Conservation (phyloP, 768 basidiomycete species). For the Boletus reticuloceps region DNA sequence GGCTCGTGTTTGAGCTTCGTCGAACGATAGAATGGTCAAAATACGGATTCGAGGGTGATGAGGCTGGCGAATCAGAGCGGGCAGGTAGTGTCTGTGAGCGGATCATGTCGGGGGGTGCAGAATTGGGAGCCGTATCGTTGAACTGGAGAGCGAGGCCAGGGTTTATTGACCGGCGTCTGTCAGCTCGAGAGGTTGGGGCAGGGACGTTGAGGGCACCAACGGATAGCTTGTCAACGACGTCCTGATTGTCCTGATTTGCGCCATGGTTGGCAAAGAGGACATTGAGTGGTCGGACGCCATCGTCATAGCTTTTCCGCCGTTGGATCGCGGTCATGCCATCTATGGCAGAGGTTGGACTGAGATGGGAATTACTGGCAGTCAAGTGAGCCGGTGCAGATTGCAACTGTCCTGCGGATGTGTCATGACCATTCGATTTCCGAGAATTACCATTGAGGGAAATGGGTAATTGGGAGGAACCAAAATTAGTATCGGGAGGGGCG, state of each 20-base stretch:
- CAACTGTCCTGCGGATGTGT: constrained; percentile 1
- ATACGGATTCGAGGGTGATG: constrained; percentile 16
- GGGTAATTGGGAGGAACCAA: constrained; percentile 1
- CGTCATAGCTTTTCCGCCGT: constrained; percentile 45
- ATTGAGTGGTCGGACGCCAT: constrained; percentile 40
- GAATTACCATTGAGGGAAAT: constrained; percentile 2
- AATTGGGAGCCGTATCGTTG: constrained; percentile 9
- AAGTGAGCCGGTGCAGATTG: constrained; percentile 20
- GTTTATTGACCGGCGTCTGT: constrained; percentile 54
- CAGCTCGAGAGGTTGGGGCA: constrained; percentile 35
- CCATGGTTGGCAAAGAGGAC: constrained; percentile 27
- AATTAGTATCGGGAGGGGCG: constrained; percentile 35
- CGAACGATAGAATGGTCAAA: constrained; percentile 17
- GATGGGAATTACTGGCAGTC: constrained; percentile 8
- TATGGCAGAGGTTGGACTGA: constrained; percentile 22
- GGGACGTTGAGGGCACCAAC: constrained; percentile 26
- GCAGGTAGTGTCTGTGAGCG: constrained; percentile 30
- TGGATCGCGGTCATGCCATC: constrained; percentile 5
- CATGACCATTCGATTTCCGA: background rate
- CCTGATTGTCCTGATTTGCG: constrained; percentile 12
- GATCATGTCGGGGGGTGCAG: constrained; percentile 25
- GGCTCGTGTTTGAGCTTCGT: constrained; percentile 24
- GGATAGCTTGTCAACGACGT: constrained; percentile 4
- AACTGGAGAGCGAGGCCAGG: constrained; percentile 42
- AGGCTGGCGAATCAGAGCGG: constrained; percentile 24